phyloP scores from a whole-genome alignment of 2,329 filamentous ascomycete species.

The Catunica adiposa region DNA sequence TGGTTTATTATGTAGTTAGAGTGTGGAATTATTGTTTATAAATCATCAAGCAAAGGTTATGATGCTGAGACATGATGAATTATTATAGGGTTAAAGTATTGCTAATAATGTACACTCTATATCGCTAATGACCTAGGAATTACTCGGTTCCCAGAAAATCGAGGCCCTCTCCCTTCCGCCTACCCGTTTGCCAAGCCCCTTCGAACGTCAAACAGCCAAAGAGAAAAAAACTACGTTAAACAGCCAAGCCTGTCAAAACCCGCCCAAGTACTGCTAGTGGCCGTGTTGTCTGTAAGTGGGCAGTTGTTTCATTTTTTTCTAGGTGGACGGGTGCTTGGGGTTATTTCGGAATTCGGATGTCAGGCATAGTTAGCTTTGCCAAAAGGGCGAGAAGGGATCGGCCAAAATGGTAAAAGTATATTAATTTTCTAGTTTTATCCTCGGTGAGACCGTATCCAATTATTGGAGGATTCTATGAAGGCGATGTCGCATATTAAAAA shows the following conservation, averaged over 20 bases:
- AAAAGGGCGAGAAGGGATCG: background rate
- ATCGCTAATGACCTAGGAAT: no score
- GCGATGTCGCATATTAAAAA: no score
- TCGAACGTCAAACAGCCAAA: background rate
- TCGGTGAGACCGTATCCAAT: no score
- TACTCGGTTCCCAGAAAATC: no score
- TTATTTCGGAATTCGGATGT: background rate
- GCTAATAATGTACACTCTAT: no score
- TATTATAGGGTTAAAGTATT: no score
- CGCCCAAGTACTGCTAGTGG: background rate
- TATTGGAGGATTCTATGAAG: no score
- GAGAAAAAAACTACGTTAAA: background rate
- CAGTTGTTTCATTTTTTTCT: background rate
- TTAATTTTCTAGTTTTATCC: no score
- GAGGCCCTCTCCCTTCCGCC: background rate
- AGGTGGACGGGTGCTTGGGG: background rate
- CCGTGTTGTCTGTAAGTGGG: background rate
- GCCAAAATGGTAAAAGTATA: background rate
- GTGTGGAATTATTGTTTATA: no score
- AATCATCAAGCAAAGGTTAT: no score
- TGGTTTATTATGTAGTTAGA: no score
- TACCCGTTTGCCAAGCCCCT: background rate
- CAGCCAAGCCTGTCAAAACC: slow-evolving; percentile 1
- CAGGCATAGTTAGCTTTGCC: background rate
- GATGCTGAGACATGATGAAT: no score